Conservation (phyloP, 192 early-diverging fungal genomes). For the Coemansia sp. region DNA sequence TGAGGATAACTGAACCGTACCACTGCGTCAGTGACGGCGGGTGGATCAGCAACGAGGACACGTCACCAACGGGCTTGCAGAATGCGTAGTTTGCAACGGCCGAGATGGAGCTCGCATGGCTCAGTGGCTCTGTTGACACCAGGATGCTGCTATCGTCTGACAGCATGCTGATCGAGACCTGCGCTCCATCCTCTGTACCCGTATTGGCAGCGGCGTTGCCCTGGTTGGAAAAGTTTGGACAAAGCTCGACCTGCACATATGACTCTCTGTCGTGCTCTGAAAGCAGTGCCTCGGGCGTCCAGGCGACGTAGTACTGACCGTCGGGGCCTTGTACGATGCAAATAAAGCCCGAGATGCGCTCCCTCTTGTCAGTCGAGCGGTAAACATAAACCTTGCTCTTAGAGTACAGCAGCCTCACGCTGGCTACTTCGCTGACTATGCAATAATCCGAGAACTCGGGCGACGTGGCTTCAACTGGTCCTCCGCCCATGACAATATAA, state of each 20-base stretch:
- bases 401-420: slow-evolving; percentile 64
- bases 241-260: slow-evolving; percentile 64
- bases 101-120: slow-evolving; percentile 38
- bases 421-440: slow-evolving; percentile 53
- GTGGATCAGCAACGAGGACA: slow-evolving; percentile 67
- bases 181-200: slow-evolving; percentile 3
- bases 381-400: slow-evolving; percentile 77
- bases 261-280: slow-evolving; percentile 64
- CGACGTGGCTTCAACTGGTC: slow-evolving; percentile 46
- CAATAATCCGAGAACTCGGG: slow-evolving; percentile 57
- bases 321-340: slow-evolving; percentile 66
- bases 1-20: slow-evolving; percentile 71
- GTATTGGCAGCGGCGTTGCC: not conserved
- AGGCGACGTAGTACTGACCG: slow-evolving; percentile 67
- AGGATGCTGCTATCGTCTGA: slow-evolving; percentile 40
- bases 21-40: slow-evolving; percentile 71
- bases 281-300: slow-evolving; percentile 72
- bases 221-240: slow-evolving; percentile 48
- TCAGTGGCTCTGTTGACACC: slow-evolving; percentile 49
- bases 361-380: slow-evolving; percentile 62
- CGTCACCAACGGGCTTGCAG: slow-evolving; percentile 61
- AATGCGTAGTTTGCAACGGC: slow-evolving; percentile 63
- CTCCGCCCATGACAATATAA: slow-evolving; percentile 43
- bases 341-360: slow-evolving; percentile 71
- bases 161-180: slow-evolving; percentile 41